Evolutionary conservation across 768 basidiomycete species (phyloP).

Genomic region (Strobilomyces dryophilus): DNA sequence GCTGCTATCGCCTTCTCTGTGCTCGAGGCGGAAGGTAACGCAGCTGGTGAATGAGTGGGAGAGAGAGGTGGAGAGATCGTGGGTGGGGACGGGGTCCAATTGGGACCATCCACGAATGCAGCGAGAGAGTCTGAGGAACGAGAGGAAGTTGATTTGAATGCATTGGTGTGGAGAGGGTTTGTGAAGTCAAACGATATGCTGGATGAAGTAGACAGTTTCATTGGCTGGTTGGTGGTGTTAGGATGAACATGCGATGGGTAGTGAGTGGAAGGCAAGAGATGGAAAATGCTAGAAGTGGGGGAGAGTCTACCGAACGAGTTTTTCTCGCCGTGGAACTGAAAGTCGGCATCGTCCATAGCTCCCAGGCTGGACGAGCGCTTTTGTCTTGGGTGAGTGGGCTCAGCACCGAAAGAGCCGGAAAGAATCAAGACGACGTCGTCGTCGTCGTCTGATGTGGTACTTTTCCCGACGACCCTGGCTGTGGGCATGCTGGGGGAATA

Average conservation of each 20-base stretch:
- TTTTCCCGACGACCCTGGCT: slow-evolving; percentile 14
- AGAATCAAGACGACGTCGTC: slow-evolving; percentile 60
- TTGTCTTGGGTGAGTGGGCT: slow-evolving; percentile 24
- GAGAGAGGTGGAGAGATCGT: slow-evolving; percentile 13
- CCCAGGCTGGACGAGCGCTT: slow-evolving; percentile 45
- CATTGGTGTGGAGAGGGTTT: slow-evolving; percentile 24
- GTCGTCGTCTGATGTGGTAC: slow-evolving; percentile 22
- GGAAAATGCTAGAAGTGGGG: slow-evolving; percentile 21
- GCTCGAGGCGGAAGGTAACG: slow-evolving; percentile 35
- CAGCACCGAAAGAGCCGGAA: slow-evolving; percentile 23
- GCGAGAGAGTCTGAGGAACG: slow-evolving; percentile 14
- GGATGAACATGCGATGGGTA: slow-evolving; percentile 11
- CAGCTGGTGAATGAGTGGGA: slow-evolving; percentile 4
- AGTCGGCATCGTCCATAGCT: slow-evolving; percentile 37
- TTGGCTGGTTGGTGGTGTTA: slow-evolving; percentile 11
- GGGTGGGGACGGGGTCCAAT: slow-evolving; percentile 7
- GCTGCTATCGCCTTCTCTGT: slow-evolving; percentile 60
- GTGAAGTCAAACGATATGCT: slow-evolving; percentile 26
- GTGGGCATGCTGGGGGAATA: slow-evolving; percentile 24
- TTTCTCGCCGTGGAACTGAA: slow-evolving; percentile 11
- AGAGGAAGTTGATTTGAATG: slow-evolving; percentile 19
- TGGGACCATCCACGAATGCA: slow-evolving; percentile 6
- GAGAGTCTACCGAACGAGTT: slow-evolving; percentile 20
- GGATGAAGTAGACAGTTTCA: slow-evolving; percentile 19
- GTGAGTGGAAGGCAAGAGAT: slow-evolving; percentile 9